Base-by-base conservation (phyloP, 371 early-diverging fungal species). In the Synchytrium microbalum region DNA sequence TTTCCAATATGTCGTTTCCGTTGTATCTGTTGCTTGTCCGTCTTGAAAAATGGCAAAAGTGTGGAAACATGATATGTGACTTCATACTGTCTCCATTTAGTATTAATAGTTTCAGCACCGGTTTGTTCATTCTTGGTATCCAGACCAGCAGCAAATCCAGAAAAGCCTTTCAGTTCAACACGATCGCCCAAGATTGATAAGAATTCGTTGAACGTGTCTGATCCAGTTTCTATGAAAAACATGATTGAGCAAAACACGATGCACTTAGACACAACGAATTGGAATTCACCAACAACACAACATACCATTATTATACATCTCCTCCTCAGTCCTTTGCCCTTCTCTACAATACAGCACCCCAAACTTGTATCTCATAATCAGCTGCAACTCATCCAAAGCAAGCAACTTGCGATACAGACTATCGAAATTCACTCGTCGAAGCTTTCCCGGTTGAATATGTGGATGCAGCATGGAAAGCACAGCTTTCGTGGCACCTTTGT, bases 1-100 rank as follows among this genome's bases (percentile, higher is more conserved):
- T 69, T 69, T 25, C 70, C 70, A 19, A 70, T 70, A 58, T 70
- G 73, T 29, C 70, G n/a, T 60, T 69, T 69, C 31, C 72, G 38
- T 51, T 69, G 69, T 24, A 78, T 70, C 59, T 78, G 78, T 65
- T 78, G 78, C 16, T 23, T 46, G 46, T 78, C 77, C 13, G 51
- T 64, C 38, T 30, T 23, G 13, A 60, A 58, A 58, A 59, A 64
- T 2, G 78, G 78, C 29, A 78, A 60, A n/a, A 69, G 52, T 25
- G 78, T 77, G 46, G 76, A 65, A 5, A 78, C 78, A 58, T 78
- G 78, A 62, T 61, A 78, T 65, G 68, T 78, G 27, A 78, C 30
- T 3, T 78, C 78, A 46, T 60, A 75, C 1, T 56, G 29, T 2
- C 62, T 30, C 72, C 72, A 75, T 54, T 60, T 63, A 52, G 74